Evolutionary conservation across 345 rosid species (phyloP), one percentile per base, ranked within the genome.

Genomic region (Lepidium sativum): DNA sequence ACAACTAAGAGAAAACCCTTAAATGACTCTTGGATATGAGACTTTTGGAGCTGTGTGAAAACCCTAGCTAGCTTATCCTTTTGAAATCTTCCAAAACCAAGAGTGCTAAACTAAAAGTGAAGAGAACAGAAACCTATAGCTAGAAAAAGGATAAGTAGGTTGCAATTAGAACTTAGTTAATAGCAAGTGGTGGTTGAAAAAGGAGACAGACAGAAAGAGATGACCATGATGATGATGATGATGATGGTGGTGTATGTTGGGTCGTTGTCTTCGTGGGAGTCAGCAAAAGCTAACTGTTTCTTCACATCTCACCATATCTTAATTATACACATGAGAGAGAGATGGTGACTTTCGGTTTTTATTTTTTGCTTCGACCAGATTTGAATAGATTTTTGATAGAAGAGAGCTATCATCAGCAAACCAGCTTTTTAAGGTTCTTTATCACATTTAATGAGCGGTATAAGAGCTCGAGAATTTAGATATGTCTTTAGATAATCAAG

Each of bases 211-310:
- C 38, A 40, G 39, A 14, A 39, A 73, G 49, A 60, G 65, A 51
- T 52, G 57, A 72, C 8, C 56, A 60, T 23, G 61, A 67, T 57
- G 52, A 15, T 27, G 37, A 43, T 60, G 65, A 73, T 38, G 63
- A 54, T 40, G 63, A 58, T 50, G 69, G 61, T 69, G 79, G 55
- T 69, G 88, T 70, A 63, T 69, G 88, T 73, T 61, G 79, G 72
- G 88, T 81, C 86, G 52, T 62, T 75, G 71, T 83, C 82, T 41
- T 80, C 82, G 65, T 86, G 88, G 82, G 82, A 81, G 75, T 85
- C 74, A 81, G 86, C 67, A 78, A 81, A 80, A 80, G 72, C 68
- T 73, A 81, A 83, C 81, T 81, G 86, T 69, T 80, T 78, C 83
- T 61, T 69, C 65, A 78, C 77, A 79, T 81, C 84, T 76, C 71